A percentile compares a stretch with the other conserved stretches of the same genome.
Evolutionary conservation across 225 moss, liverwort and hornwort species (phyloP).

Genomic region (Thuidium tamariscinum): DNA sequence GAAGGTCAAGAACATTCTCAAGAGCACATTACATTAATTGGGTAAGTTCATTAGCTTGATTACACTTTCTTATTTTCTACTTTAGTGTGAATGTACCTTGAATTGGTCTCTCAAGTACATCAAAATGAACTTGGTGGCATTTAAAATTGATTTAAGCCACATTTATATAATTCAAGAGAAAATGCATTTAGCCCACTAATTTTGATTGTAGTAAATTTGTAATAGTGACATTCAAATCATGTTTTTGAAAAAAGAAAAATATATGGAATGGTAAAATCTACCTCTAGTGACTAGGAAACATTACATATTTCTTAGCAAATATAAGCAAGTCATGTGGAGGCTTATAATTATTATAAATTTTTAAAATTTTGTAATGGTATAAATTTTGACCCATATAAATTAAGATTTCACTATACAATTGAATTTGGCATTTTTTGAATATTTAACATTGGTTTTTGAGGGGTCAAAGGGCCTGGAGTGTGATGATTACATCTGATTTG

Average conservation of each 20-base stretch:
- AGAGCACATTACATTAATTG: background rate
- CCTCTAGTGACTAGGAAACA: rapidly evolving
- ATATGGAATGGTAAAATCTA: background rate
- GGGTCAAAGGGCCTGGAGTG: too few species aligned
- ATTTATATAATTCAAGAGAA: too few species aligned
- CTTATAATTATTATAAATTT: background rate
- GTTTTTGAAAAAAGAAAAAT: too few species aligned
- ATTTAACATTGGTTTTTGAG: too few species aligned
- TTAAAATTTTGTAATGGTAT: too few species aligned
- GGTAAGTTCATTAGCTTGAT: background rate
- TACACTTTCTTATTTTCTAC: too few species aligned
- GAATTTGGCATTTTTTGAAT: background rate
- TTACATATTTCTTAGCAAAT: background rate
- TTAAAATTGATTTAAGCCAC: background rate
- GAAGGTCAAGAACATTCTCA: background rate
- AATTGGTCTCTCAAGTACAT: background rate
- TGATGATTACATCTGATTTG: background rate
- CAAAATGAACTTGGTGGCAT: background rate
- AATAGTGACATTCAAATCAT: too few species aligned
- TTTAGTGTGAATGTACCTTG: background rate
- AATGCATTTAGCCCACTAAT: too few species aligned
- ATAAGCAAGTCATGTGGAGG: too few species aligned
- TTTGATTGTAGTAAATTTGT: background rate
- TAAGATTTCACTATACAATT: too few species aligned
- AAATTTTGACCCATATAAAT: background rate